Percentiles rank a stretch among this genome's conserved stretches.
phyloP scores from a whole-genome alignment of 352 stramenopile species.

The Phytophthora kernoviae region DNA sequence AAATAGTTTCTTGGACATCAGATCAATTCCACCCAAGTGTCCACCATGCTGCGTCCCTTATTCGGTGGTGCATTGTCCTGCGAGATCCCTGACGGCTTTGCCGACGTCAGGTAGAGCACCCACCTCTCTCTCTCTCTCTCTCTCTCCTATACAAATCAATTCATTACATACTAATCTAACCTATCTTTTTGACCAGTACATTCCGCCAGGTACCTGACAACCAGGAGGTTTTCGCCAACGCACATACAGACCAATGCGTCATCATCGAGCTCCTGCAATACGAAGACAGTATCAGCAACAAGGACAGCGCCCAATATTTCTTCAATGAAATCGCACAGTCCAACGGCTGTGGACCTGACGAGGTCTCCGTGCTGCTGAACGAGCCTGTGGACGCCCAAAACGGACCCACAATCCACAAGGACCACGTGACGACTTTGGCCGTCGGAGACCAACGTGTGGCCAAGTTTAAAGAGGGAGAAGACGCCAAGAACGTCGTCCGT shows the following conservation, averaged over 20 bases:
- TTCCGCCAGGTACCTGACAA: slow-evolving; percentile 90
- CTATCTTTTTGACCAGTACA: slow-evolving; percentile 25
- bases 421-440: slow-evolving; percentile 50
- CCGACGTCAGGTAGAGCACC: slow-evolving; percentile 68
- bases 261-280: slow-evolving; percentile 85
- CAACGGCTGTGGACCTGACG: slow-evolving; percentile 69
- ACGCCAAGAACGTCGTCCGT: slow-evolving; percentile 86
- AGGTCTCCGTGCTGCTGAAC: slow-evolving; percentile 57
- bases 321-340: slow-evolving; percentile 86
- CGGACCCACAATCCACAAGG: slow-evolving; percentile 38
- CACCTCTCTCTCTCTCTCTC: neutral
- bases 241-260: slow-evolving; percentile 77
- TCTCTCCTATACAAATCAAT: neutral
- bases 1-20: too few species aligned
- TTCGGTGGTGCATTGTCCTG: slow-evolving; percentile 82
- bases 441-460: slow-evolving; percentile 81
- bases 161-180: neutral
- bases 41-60: slow-evolving; percentile 36
- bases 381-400: slow-evolving; percentile 36
- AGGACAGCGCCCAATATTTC: slow-evolving; percentile 68
- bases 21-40: too few species aligned
- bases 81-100: slow-evolving; percentile 72
- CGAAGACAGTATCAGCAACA: slow-evolving; percentile 53
- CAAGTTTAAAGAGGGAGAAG: slow-evolving; percentile 86
- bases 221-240: slow-evolving; percentile 88